Evolutionary conservation across 75 land plant species (phyloP).

Genomic region (Sequoiadendron giganteum): DNA sequence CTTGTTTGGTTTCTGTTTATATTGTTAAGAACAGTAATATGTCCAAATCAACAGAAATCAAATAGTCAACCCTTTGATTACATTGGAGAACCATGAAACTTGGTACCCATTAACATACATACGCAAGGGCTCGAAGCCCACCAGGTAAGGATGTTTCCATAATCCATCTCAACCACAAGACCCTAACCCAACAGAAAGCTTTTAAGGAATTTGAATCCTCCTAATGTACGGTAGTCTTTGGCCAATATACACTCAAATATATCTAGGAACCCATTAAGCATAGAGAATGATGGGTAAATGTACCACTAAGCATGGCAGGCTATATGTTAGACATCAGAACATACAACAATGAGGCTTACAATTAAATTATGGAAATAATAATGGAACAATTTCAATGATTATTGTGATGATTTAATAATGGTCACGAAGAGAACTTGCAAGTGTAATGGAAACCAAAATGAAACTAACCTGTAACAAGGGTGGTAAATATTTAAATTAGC

Average conservation of each 20-base stretch:
- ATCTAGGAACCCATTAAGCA: neutral
- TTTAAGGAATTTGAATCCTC: neutral
- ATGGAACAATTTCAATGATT: neutral
- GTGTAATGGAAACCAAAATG: neutral
- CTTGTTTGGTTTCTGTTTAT: neutral
- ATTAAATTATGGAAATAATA: no score
- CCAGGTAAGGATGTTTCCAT: neutral
- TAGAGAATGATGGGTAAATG: neutral
- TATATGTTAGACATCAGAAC: neutral
- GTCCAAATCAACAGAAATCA: neutral
- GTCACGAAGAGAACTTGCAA: neutral
- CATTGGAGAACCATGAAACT: neutral
- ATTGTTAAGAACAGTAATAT: neutral
- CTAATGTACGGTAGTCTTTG: neutral
- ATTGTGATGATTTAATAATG: no score
- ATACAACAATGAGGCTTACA: neutral
- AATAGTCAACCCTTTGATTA: neutral
- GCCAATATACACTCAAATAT: neutral
- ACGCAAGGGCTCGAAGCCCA: neutral
- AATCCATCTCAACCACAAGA: neutral
- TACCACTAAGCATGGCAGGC: neutral
- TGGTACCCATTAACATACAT: neutral
- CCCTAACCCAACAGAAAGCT: slow-evolving; percentile 1
- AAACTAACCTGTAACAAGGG: neutral
- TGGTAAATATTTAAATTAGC: neutral